Conservation (phyloP, 2,329 filamentous ascomycete species). For the Arthroderma sp. region DNA sequence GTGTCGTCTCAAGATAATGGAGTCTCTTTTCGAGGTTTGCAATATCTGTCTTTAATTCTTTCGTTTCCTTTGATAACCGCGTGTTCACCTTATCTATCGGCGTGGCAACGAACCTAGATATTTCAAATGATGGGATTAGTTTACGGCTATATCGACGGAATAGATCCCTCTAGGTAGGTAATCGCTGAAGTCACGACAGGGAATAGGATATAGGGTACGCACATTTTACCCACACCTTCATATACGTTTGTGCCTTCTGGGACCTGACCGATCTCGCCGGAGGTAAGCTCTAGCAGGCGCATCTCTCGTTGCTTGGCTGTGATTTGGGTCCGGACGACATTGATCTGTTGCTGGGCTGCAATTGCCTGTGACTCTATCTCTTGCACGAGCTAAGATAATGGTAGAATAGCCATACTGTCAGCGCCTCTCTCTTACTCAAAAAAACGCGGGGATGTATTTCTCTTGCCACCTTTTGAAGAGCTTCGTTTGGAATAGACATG, state of each 20-base stretch:
- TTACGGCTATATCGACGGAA: neutral
- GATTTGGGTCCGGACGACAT: conserved; percentile 72
- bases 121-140: neutral
- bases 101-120: conserved; percentile 69
- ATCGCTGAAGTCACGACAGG: neutral
- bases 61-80: conserved; percentile 62
- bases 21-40: conserved; percentile 75
- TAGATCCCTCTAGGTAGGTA: neutral
- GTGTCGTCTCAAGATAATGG: conserved; percentile 86
- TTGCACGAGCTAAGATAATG: conserved; percentile 61
- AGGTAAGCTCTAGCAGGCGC: conserved; percentile 76
- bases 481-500: conserved; percentile 92
- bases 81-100: conserved; percentile 61
- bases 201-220: conserved; percentile 25
- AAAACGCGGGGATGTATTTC: neutral
- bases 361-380: conserved; percentile 88
- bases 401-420: neutral
- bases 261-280: conserved; percentile 67
- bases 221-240: conserved; percentile 97
- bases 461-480: conserved; percentile 60
- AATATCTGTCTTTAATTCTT: conserved; percentile 65
- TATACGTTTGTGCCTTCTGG: conserved; percentile 70
- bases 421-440: neutral
- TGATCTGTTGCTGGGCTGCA: conserved; percentile 83
- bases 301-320: conserved; percentile 75